A percentile compares a stretch with the other conserved stretches of the same genome.
phyloP scores from a whole-genome alignment of 2,329 filamentous ascomycete species.

The Colletotrichum melonis region DNA sequence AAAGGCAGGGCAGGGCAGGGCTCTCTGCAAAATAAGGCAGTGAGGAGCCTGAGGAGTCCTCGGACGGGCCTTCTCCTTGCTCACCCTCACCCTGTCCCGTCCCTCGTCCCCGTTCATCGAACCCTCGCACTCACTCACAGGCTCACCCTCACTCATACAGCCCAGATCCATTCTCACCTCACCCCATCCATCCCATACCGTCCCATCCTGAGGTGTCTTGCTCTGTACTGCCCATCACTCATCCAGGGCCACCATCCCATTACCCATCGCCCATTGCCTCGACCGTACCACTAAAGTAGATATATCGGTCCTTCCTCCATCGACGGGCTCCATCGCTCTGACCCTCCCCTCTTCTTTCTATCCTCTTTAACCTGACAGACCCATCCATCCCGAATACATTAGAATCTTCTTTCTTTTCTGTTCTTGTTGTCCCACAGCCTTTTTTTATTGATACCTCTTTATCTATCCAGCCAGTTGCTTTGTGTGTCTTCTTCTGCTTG shows the following conservation, averaged over 20 bases:
- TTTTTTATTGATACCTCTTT: neutral
- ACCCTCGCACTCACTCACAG: neutral
- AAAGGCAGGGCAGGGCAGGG: neutral
- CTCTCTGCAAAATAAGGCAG: neutral
- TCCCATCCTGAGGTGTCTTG: slow-evolving; percentile 4
- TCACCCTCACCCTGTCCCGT: neutral
- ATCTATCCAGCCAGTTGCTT: neutral
- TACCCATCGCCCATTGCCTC: neutral
- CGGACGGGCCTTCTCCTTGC: neutral
- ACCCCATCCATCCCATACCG: slow-evolving; percentile 1
- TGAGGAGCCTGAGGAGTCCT: slow-evolving; percentile 1
- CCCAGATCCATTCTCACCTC: slow-evolving; percentile 14
- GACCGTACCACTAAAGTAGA: slow-evolving; percentile 12
- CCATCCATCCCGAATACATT: slow-evolving; percentile 14
- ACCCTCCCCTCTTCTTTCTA: slow-evolving; percentile 27
- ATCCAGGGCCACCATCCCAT: slow-evolving; percentile 4
- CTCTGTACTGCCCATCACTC: neutral
- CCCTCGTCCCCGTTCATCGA: neutral
- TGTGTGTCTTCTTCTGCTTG: neutral
- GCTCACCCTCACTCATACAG: no score
- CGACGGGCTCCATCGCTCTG: slow-evolving; percentile 27
- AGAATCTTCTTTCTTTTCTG: neutral
- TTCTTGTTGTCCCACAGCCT: neutral
- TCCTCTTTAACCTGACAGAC: slow-evolving; percentile 26
- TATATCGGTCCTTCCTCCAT: slow-evolving; percentile 36